Evolutionary conservation across 2,329 filamentous ascomycete genomes (phyloP).

Genomic region (Neonectria hederae): DNA sequence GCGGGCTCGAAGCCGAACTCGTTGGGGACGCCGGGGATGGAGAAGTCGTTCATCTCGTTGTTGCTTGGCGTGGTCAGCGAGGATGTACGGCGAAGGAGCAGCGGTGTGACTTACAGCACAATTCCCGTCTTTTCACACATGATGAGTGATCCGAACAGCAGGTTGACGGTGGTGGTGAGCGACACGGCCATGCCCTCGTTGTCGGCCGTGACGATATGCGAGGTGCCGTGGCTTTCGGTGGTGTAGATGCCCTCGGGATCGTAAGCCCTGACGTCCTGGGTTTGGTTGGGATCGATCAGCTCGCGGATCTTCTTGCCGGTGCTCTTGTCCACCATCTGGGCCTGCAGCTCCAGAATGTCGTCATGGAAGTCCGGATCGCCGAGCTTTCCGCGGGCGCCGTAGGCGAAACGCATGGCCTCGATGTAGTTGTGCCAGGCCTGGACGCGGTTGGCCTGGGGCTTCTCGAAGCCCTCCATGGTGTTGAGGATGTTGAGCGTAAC

Average conservation of each 20-base stretch:
- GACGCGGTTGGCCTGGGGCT: not conserved
- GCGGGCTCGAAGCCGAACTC: conserved; percentile 87
- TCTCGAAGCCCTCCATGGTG: conserved; percentile 78
- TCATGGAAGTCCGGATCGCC: conserved; percentile 83
- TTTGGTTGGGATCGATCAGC: conserved; percentile 77
- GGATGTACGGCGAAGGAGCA: conserved; percentile 45
- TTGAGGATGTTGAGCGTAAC: conserved; percentile 82
- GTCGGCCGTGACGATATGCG: conserved; percentile 78
- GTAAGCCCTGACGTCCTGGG: conserved; percentile 78
- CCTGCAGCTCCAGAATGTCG: conserved; percentile 71
- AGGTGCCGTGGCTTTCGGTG: conserved; percentile 77
- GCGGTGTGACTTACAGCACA: conserved; percentile 67
- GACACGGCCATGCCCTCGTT: conserved; percentile 77
- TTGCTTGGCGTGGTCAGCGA: conserved; percentile 50
- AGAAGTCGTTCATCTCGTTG: conserved; percentile 82
- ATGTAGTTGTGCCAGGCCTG: conserved; percentile 76
- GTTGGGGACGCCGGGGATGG: conserved; percentile 79
- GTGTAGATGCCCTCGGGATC: conserved; percentile 73
- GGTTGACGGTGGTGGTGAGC: conserved; percentile 87
- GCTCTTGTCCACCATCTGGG: conserved; percentile 69
- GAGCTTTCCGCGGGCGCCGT: conserved; percentile 79
- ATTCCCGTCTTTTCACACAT: conserved; percentile 85
- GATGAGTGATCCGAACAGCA: conserved; percentile 82
- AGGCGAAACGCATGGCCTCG: conserved; percentile 91
- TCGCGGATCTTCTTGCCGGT: conserved; percentile 68